A percentile compares a stretch with the other conserved stretches of the same genome.
Conservation (phyloP, 2,329 filamentous ascomycete genomes). For the Alternaria burnsii region DNA sequence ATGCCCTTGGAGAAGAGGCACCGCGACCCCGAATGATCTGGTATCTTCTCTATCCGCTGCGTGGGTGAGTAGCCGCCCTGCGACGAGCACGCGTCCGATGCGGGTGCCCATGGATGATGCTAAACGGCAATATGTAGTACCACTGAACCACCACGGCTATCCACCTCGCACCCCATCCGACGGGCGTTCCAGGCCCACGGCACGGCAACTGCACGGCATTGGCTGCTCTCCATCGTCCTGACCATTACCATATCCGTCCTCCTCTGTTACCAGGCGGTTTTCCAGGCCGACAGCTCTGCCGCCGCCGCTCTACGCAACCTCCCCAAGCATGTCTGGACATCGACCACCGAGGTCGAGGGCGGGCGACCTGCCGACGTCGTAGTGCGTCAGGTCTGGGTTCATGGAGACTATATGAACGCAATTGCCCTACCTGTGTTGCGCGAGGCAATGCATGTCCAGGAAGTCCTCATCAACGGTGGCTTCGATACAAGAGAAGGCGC, state of each 20-base stretch:
- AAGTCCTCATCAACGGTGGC: constrained; percentile 68
- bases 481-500: constrained; percentile 25
- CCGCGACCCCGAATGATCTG: constrained; percentile 67
- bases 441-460: constrained; percentile 73
- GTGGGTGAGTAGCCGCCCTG: constrained; percentile 66
- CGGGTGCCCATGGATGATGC: constrained; percentile 5
- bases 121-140: constrained; percentile 63
- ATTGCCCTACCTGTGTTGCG: constrained; percentile 71
- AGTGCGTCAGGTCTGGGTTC: constrained; percentile 83
- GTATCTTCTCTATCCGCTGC: constrained; percentile 79
- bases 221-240: constrained; percentile 75
- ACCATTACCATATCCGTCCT: constrained; percentile 76
- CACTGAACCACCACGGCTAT: constrained; percentile 74
- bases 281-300: constrained; percentile 76
- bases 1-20: constrained; percentile 34
- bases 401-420: constrained; percentile 81
- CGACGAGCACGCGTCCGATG: constrained; percentile 1
- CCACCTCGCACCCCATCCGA: constrained; percentile 71
- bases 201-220: constrained; percentile 74
- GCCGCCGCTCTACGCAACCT: constrained; percentile 75
- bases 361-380: constrained; percentile 70
- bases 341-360: constrained; percentile 69
- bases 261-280: constrained; percentile 77
- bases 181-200: constrained; percentile 73
- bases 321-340: constrained; percentile 83